These are phyloP conservation scores for Hyphochytrium catenoides DNA, from an alignment of 352 stramenopile genomes.

Conservation along the genomic window DNA sequence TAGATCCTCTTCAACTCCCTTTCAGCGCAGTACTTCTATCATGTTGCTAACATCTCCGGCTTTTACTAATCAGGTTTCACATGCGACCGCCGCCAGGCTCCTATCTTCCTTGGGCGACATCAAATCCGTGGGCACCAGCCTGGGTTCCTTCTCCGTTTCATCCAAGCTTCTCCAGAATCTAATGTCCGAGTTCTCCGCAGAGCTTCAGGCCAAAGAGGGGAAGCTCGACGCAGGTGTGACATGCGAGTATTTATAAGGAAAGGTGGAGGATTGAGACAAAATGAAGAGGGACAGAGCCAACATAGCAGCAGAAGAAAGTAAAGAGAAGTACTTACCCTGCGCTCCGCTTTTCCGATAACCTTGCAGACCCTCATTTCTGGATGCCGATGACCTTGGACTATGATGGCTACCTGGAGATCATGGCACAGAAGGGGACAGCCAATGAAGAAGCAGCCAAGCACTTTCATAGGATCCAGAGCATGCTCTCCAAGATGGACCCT, in stretches of 20 bases:
- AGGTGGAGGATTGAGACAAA: too few species aligned
- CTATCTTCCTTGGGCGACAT: constrained; percentile 35
- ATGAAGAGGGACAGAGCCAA: too few species aligned
- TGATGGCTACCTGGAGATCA: constrained; percentile 27
- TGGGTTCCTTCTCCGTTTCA: constrained; percentile 50
- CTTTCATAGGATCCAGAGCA: constrained; percentile 32
- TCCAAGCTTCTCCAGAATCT: constrained; percentile 27
- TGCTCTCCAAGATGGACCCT: constrained; percentile 22
- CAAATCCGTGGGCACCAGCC: constrained; percentile 28
- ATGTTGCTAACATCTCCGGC: too few species aligned
- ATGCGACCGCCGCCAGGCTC: constrained; percentile 43
- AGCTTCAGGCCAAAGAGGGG: constrained; percentile 28
- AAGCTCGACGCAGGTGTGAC: constrained; percentile 50
- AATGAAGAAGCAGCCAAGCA: constrained; percentile 14
- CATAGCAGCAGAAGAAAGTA: too few species aligned
- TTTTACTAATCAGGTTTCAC: too few species aligned
- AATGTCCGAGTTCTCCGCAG: constrained; percentile 26
- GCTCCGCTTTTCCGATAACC: too few species aligned
- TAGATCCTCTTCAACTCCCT: too few species aligned
- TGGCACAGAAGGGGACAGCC: constrained; percentile 36
- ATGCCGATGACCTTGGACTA: constrained; percentile 45
- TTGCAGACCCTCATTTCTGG: constrained; percentile 69
- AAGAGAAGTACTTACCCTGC: too few species aligned
- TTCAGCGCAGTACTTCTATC: too few species aligned
- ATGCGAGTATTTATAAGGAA: too few species aligned